A percentile compares a stretch with the other conserved stretches of the same genome.
These are phyloP conservation scores for Lathyrus sativus DNA, from an alignment of 306 rosid species.

Conservation along the genomic window DNA sequence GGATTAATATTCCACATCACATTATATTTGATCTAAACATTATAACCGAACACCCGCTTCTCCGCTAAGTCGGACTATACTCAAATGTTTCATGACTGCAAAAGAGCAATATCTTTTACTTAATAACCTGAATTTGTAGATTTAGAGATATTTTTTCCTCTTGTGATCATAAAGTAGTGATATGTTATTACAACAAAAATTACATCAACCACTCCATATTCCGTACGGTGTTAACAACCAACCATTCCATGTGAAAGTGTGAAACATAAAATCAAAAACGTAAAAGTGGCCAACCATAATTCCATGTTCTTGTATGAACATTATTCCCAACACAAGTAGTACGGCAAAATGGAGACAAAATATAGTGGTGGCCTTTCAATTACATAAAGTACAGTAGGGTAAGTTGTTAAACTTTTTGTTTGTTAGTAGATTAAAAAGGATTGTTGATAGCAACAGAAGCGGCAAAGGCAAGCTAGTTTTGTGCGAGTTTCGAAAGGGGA, in stretches of 20 bases:
- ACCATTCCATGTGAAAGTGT: neutral
- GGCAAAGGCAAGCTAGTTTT: conserved; percentile 37
- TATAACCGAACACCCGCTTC: too few species aligned
- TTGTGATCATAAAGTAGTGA: too few species aligned
- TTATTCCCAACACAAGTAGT: conserved; percentile 30
- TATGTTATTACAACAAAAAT: neutral
- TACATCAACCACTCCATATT: neutral
- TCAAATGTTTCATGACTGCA: too few species aligned
- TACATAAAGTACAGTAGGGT: neutral
- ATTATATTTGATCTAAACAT: too few species aligned
- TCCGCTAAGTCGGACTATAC: too few species aligned
- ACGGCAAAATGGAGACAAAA: conserved; percentile 35
- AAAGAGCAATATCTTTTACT: too few species aligned
- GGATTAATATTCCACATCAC: too few species aligned
- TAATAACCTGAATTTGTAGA: too few species aligned
- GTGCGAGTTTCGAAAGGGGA: conserved; percentile 38
- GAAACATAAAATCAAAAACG: conserved; percentile 6
- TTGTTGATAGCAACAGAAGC: conserved; percentile 24
- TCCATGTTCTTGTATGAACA: conserved; percentile 21
- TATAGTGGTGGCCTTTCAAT: conserved; percentile 12
- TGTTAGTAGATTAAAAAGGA: neutral
- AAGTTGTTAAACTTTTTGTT: neutral
- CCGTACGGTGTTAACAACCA: neutral
- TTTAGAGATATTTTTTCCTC: too few species aligned
- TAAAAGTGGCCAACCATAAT: conserved; percentile 8